Evolutionary conservation across 805 yeast species (phyloP), one percentile per base, ranked within the genome.

Genomic region (Wickerhamiella musiphila): DNA sequence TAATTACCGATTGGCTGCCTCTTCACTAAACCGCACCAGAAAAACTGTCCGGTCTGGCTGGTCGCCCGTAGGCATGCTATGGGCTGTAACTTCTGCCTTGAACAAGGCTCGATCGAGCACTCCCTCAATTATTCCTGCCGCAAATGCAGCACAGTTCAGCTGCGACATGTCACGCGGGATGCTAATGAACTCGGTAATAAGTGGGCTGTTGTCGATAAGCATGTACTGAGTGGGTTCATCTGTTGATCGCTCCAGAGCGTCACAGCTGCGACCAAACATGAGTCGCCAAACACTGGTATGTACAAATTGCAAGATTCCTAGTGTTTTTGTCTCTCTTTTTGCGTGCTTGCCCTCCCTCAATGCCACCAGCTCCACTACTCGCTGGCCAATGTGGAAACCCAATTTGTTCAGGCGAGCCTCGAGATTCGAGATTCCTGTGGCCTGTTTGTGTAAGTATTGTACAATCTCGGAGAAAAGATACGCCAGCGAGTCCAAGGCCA

Each of bases 41-140:
- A 73, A 81, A 0, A 82, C 84, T 0, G 94, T 81, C 37, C 81
- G 55, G 37, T 63, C 52, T 0, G 86, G 82, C 20, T 45, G 48
- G 3, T 61, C 66, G 2, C 66, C 75, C 2, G 63, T 53, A 1
- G 78, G 77, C 12, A 73, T 79, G 0, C 74, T 64, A 47, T 82
- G 93, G 1, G 94, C 93, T n/a, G 78, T 68, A 6, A 82, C 93
- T 28, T 58, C 61, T 10, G 86, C 83, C 34, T 65, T 70, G 47
- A 79, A 79, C 40, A 71, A 72, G 2, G 79, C 61, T 4, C 76
- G 61, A 45, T 78, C 90, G 36, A 82, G 56, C 1, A 81, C 72
- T 0, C 92, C 93, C 50, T 82, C 93, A 25, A 81, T 63, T 11
- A 82, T 65, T 0, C 94, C 94, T 0, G 93, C 93, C 1, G 74